Evolutionary conservation across 2,329 filamentous ascomycete genomes (phyloP).

Genomic region (Xylaria digitata): DNA sequence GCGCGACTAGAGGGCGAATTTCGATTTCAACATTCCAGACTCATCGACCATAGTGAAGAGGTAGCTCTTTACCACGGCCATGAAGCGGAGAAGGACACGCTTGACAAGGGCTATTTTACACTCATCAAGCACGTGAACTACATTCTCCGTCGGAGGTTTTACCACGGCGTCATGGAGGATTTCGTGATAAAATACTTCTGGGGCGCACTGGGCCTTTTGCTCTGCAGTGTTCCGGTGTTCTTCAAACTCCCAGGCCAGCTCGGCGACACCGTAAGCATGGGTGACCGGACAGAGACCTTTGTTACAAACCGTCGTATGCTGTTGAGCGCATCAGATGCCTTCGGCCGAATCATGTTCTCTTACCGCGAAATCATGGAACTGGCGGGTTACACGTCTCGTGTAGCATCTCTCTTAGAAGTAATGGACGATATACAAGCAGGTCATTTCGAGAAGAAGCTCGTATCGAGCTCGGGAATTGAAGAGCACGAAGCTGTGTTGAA

Average conservation of each 20-base stretch:
- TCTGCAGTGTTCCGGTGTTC: slow-evolving; percentile 96
- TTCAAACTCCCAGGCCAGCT: slow-evolving; percentile 85
- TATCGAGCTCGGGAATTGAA: slow-evolving; percentile 85
- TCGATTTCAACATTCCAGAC: slow-evolving; percentile 89
- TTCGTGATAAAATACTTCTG: slow-evolving; percentile 99
- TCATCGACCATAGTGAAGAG: slow-evolving; percentile 97
- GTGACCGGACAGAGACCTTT: slow-evolving; percentile 79
- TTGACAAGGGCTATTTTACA: slow-evolving; percentile 99
- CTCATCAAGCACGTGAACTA: slow-evolving; percentile 99
- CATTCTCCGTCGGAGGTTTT: slow-evolving; percentile 88
- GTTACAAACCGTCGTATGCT: slow-evolving; percentile 94
- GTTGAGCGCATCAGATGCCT: slow-evolving; percentile 92
- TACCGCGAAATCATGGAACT: slow-evolving; percentile 98
- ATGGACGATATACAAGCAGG: slow-evolving; percentile 93
- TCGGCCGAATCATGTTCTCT: slow-evolving; percentile 95
- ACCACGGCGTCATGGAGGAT: slow-evolving; percentile 99
- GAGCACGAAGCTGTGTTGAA: slow-evolving; percentile 85
- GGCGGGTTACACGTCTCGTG: slow-evolving; percentile 92
- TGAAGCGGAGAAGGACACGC: slow-evolving; percentile 91
- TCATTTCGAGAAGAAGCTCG: slow-evolving; percentile 95
- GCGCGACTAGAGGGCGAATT: slow-evolving; percentile 95
- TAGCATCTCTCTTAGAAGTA: slow-evolving; percentile 88
- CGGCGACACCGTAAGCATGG: slow-evolving; percentile 68
- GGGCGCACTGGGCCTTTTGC: slow-evolving; percentile 89
- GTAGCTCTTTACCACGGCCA: slow-evolving; percentile 92